Conservation (phyloP, 2,329 filamentous ascomycete species). For the Xylaria digitata region DNA sequence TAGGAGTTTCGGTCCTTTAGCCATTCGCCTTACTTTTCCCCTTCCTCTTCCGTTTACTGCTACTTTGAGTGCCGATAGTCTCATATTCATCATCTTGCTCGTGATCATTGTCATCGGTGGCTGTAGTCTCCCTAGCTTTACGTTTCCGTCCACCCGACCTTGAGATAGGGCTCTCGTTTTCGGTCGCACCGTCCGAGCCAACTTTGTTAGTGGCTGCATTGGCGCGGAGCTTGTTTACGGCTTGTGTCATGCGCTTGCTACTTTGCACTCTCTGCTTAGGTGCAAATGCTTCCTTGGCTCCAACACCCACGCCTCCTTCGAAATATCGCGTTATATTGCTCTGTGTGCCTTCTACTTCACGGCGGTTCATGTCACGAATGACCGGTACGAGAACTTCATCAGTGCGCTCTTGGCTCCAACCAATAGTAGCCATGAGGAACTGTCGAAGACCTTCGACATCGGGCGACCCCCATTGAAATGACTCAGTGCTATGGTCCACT, state of each 20-base stretch:
- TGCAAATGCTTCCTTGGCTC: constrained; percentile 70
- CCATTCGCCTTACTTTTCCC: constrained; percentile 36
- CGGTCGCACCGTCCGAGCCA: constrained; percentile 24
- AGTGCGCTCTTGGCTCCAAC: constrained; percentile 90
- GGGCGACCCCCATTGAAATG: constrained; percentile 95
- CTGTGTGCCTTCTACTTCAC: constrained; percentile 91
- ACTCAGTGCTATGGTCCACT: constrained; percentile 80
- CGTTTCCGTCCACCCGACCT: constrained; percentile 47
- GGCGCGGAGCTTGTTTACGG: constrained; percentile 74
- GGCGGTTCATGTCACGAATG: constrained; percentile 91
- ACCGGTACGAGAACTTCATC: constrained; percentile 97
- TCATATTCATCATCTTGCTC: constrained; percentile 42
- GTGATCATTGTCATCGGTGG: constrained; percentile 33
- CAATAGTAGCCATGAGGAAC: constrained; percentile 92
- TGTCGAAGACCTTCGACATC: constrained; percentile 85
- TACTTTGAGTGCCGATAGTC: constrained; percentile 34
- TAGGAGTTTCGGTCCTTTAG: constrained; percentile 46
- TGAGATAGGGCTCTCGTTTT: constrained; percentile 38
- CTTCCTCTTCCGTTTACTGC: constrained; percentile 32
- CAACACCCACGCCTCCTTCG: constrained; percentile 74
- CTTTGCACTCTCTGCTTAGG: constrained; percentile 73
- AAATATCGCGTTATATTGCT: constrained; percentile 96
- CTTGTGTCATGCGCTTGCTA: constrained; percentile 81
- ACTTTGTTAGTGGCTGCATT: constrained; percentile 55
- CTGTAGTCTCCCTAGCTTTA: constrained; percentile 46